These are phyloP conservation scores for Orychophragmus violaceus DNA, from an alignment of 345 rosid genomes.

Conservation along the genomic window DNA sequence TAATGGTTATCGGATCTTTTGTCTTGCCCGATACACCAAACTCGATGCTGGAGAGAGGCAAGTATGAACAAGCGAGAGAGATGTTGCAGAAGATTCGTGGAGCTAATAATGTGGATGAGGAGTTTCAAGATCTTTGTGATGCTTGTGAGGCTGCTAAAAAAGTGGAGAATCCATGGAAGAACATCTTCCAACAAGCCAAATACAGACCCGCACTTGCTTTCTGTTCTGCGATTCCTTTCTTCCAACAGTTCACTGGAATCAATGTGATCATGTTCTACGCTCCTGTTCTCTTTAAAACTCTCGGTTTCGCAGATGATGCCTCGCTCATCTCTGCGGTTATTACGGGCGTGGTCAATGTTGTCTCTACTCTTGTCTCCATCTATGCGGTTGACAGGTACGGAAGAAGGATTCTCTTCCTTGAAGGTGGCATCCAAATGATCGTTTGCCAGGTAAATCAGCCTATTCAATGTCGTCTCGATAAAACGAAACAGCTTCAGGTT, in stretches of 20 bases:
- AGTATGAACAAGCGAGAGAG: slow-evolving; percentile 25
- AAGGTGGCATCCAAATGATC: slow-evolving; percentile 42
- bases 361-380: slow-evolving; percentile 39
- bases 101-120: slow-evolving; percentile 26
- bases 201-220: slow-evolving; percentile 28
- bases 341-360: slow-evolving; percentile 34
- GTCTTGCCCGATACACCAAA: slow-evolving; percentile 35
- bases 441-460: slow-evolving; percentile 32
- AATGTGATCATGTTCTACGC: slow-evolving; percentile 38
- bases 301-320: slow-evolving; percentile 31
- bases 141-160: slow-evolving; percentile 34
- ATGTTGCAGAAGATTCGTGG: slow-evolving; percentile 39
- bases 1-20: slow-evolving; percentile 31
- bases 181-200: slow-evolving; percentile 21
- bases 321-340: slow-evolving; percentile 35
- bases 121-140: slow-evolving; percentile 33
- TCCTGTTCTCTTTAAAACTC: slow-evolving; percentile 32
- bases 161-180: slow-evolving; percentile 34
- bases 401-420: slow-evolving; percentile 36
- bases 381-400: slow-evolving; percentile 37
- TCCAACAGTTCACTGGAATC: slow-evolving; percentile 31
- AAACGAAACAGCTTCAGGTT: neutral
- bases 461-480: neutral
- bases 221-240: slow-evolving; percentile 29
- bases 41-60: slow-evolving; percentile 36